Percentiles rank a stretch among this genome's conserved stretches.
phyloP scores from a whole-genome alignment of 192 early-diverging fungal species.

The Powellomyces hirtus region DNA sequence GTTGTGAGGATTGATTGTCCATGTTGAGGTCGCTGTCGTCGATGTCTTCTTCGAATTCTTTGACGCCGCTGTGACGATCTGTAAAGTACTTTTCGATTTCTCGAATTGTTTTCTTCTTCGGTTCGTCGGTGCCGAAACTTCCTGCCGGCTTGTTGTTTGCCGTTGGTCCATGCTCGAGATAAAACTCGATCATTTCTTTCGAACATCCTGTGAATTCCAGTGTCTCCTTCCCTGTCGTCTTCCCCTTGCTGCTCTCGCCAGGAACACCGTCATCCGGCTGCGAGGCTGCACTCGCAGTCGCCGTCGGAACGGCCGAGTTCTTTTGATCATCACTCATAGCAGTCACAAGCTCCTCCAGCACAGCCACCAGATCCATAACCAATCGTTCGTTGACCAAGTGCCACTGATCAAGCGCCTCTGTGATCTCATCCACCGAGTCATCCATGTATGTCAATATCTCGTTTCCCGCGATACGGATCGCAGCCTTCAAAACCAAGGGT shows the following conservation, averaged over 20 bases:
- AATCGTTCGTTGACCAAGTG: conserved; percentile 10
- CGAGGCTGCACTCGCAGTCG: neutral
- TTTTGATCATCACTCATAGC: conserved; percentile 14
- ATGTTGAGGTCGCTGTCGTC: neutral
- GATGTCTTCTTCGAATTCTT: conserved; percentile 2
- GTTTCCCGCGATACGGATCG: conserved; percentile 22
- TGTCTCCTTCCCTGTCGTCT: neutral
- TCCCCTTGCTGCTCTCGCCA: neutral
- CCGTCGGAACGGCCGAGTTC: neutral
- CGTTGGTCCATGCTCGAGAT: conserved; percentile 4
- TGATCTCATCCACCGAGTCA: conserved; percentile 39
- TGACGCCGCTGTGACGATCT: neutral
- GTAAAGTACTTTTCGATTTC: conserved; percentile 1
- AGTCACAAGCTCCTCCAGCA: conserved; percentile 14
- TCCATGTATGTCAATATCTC: conserved; percentile 33
- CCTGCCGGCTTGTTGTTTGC: neutral
- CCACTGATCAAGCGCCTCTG: conserved; percentile 34
- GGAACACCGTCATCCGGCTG: neutral
- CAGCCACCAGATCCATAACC: conserved; percentile 22
- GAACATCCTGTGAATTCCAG: conserved; percentile 15
- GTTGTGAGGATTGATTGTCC: neutral
- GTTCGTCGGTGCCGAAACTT: neutral
- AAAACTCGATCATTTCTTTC: conserved; percentile 25
- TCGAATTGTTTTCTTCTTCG: neutral
- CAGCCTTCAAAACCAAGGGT: conserved; percentile 30